A percentile compares a stretch with the other conserved stretches of the same genome.
Conservation (phyloP, 164 flowering plant genomes). For the Euptelea pleiosperma region DNA sequence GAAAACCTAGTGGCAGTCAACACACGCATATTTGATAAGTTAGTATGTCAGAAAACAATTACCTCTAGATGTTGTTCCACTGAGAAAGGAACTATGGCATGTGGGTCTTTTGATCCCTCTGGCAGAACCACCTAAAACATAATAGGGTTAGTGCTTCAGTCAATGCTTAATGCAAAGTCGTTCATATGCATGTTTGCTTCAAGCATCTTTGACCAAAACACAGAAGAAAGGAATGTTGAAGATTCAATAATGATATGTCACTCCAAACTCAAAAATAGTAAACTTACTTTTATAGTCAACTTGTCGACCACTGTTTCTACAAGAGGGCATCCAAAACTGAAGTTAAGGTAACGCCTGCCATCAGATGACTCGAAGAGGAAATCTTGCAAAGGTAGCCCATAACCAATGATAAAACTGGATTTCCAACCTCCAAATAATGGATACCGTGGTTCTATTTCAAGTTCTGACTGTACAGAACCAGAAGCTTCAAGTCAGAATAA, state of each 20-base stretch:
- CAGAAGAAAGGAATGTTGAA: not conserved
- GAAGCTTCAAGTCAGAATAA: constrained; percentile 13
- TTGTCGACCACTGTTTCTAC: constrained; percentile 77
- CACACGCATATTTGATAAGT: not conserved
- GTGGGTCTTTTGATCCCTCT: constrained; percentile 85
- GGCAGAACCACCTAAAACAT: constrained; percentile 82
- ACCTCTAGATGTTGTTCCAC: constrained; percentile 81
- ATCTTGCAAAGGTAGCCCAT: constrained; percentile 84
- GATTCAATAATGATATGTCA: not conserved
- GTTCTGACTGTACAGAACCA: constrained; percentile 67
- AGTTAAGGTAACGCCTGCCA: constrained; percentile 89
- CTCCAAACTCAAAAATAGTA: not conserved
- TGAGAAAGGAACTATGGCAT: constrained; percentile 61
- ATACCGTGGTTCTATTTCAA: constrained; percentile 92
- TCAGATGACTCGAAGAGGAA: constrained; percentile 80
- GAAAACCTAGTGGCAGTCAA: not conserved
- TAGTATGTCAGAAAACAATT: constrained; percentile 1
- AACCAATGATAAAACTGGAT: constrained; percentile 86
- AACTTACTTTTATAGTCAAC: constrained; percentile 71
- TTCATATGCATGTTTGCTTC: no score
- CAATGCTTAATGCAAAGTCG: not conserved
- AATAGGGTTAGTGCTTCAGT: constrained; percentile 1
- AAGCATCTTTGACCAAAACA: not conserved
- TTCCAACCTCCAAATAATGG: constrained; percentile 99
- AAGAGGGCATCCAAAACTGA: constrained; percentile 88